These are phyloP conservation scores for Breynia disticha DNA, from an alignment of 441 rosid genomes.

Conservation along the genomic window DNA sequence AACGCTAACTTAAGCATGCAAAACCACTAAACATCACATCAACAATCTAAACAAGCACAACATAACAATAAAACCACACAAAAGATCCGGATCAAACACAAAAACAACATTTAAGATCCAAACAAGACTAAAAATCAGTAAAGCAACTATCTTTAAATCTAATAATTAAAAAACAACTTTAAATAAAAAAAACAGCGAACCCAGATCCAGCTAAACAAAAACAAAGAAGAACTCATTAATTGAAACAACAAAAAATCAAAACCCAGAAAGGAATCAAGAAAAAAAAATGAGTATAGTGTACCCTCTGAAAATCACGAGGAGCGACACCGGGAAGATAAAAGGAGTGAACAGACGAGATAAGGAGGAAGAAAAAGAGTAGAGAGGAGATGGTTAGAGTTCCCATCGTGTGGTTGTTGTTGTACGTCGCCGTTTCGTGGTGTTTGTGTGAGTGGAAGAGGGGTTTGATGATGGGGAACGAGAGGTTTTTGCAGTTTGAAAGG, in stretches of 20 bases:
- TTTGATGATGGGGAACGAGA: too few species aligned
- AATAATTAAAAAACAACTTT: too few species aligned
- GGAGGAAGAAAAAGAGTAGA: conserved; percentile 18
- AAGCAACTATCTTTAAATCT: neutral
- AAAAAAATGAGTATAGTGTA: conserved; percentile 10
- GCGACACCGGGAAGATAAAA: conserved; percentile 91
- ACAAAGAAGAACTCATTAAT: neutral
- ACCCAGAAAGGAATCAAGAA: neutral
- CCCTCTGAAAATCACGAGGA: conserved; percentile 74
- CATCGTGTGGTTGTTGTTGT: conserved; percentile 26
- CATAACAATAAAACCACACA: neutral
- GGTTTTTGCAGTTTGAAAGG: too few species aligned
- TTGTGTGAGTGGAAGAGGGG: too few species aligned
- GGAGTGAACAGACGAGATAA: conserved; percentile 37
- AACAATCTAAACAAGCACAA: neutral
- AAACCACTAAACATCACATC: too few species aligned
- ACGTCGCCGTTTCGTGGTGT: too few species aligned
- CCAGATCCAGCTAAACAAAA: neutral
- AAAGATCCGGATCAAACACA: neutral
- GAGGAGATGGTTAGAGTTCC: conserved; percentile 18
- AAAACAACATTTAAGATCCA: neutral
- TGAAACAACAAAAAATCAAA: neutral
- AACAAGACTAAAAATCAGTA: neutral
- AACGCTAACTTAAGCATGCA: too few species aligned
- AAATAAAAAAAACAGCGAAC: neutral